These are phyloP conservation scores for Vachellia pachyceras DNA, from an alignment of 306 rosid species.

Conservation along the genomic window DNA sequence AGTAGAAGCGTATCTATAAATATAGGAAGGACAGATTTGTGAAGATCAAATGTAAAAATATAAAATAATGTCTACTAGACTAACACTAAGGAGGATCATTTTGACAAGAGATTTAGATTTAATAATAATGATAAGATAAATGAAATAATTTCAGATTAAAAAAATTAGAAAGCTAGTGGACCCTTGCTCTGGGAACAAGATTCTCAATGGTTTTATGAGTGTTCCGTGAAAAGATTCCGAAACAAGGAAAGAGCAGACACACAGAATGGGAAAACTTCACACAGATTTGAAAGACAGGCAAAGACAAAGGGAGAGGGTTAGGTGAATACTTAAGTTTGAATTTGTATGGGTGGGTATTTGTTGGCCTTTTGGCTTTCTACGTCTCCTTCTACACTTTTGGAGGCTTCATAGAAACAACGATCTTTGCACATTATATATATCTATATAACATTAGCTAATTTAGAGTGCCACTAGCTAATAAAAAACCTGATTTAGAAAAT, in stretches of 20 bases:
- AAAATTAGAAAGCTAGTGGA: neutral
- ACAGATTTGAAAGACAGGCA: neutral
- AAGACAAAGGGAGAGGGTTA: neutral
- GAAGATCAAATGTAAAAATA: neutral
- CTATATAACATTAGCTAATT: too few species aligned
- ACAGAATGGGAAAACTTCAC: neutral
- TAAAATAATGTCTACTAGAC: neutral
- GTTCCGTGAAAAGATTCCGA: slow-evolving; percentile 36
- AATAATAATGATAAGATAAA: neutral
- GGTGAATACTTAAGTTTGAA: neutral
- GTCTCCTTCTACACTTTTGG: slow-evolving; percentile 40
- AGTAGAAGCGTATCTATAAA: too few species aligned
- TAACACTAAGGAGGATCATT: slow-evolving; percentile 1
- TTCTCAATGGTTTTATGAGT: slow-evolving; percentile 11
- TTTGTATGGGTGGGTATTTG: slow-evolving; percentile 37
- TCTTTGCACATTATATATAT: neutral
- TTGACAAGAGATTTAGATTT: neutral
- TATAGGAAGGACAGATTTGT: neutral
- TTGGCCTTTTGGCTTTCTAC: slow-evolving; percentile 48
- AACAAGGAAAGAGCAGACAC: neutral
- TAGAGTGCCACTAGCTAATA: neutral
- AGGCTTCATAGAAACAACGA: slow-evolving; percentile 32
- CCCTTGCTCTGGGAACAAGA: neutral
- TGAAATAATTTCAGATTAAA: neutral
- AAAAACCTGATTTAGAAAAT: slow-evolving; percentile 37